These are phyloP conservation scores for Sporothrix pallida DNA, from an alignment of 2,329 filamentous ascomycete genomes.

Conservation along the genomic window DNA sequence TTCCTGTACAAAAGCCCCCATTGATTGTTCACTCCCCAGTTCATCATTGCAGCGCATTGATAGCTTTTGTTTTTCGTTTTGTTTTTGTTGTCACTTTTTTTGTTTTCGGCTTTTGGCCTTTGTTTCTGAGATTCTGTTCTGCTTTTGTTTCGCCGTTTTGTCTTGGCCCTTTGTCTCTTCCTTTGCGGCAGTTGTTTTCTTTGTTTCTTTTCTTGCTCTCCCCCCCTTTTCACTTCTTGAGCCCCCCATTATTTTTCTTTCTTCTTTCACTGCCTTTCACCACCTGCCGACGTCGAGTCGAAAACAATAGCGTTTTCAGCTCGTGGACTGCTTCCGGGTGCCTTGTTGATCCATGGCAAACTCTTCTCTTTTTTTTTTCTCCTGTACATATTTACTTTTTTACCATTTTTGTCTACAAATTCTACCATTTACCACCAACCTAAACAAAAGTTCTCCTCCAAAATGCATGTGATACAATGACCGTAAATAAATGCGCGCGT, in stretches of 20 bases:
- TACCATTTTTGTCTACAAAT: not conserved
- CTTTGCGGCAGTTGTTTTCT: conserved; percentile 14
- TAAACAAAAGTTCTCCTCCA: not conserved
- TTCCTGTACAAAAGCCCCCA: conserved; percentile 16
- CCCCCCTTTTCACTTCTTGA: not conserved
- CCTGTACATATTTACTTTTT: conserved; percentile 16
- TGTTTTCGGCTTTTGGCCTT: conserved; percentile 5
- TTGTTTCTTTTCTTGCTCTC: not conserved
- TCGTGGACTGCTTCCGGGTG: conserved; percentile 25
- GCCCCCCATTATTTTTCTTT: not conserved
- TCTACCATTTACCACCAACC: not conserved
- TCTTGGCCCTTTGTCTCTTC: conserved; percentile 2
- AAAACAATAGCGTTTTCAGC: not conserved
- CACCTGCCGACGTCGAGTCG: conserved; percentile 4
- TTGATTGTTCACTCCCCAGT: not conserved
- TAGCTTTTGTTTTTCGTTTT: conserved; percentile 2
- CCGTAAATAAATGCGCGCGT: not conserved
- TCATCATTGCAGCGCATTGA: not conserved
- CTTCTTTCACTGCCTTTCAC: not conserved
- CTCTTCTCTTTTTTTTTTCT: conserved; percentile 20
- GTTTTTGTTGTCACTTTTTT: not conserved
- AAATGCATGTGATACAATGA: not conserved
- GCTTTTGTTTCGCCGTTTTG: not conserved
- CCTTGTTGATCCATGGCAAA: not conserved
- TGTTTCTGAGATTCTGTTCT: not conserved